phyloP scores from a whole-genome alignment of 2,329 filamentous ascomycete species.

The Fusarium sp. region DNA sequence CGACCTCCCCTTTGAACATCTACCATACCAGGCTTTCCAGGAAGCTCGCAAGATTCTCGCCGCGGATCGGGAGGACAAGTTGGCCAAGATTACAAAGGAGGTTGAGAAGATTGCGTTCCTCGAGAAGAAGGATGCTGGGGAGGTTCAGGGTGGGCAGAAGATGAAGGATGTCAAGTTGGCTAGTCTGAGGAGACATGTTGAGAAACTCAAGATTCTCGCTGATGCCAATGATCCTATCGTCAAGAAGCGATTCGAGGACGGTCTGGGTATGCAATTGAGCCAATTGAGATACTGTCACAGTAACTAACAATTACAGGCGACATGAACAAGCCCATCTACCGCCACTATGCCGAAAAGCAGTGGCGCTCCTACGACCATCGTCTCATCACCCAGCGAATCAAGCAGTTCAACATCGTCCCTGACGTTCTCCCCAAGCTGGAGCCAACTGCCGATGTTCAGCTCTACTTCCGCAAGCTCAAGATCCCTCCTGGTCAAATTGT shows the following conservation, averaged over 20 bases:
- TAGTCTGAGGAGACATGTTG: slow-evolving; percentile 74
- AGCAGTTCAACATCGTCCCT: slow-evolving; percentile 85
- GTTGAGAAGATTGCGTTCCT: slow-evolving; percentile 72
- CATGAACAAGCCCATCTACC: slow-evolving; percentile 96
- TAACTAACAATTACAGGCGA: slow-evolving; percentile 66
- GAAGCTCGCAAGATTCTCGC: slow-evolving; percentile 86
- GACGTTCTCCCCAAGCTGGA: slow-evolving; percentile 85
- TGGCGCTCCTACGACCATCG: slow-evolving; percentile 85
- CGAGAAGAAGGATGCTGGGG: slow-evolving; percentile 63
- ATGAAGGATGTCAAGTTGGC: slow-evolving; percentile 71
- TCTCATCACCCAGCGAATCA: slow-evolving; percentile 83
- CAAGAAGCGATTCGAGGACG: slow-evolving; percentile 94
- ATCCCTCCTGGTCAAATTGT: slow-evolving; percentile 81
- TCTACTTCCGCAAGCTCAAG: slow-evolving; percentile 76
- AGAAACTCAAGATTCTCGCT: slow-evolving; percentile 83
- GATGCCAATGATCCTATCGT: slow-evolving; percentile 96
- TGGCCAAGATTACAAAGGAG: slow-evolving; percentile 73
- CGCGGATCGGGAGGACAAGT: slow-evolving; percentile 81
- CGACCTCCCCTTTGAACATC: slow-evolving; percentile 85
- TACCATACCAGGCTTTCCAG: slow-evolving; percentile 98
- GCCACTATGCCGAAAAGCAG: slow-evolving; percentile 83
- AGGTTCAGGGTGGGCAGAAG: slow-evolving; percentile 67
- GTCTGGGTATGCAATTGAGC: slow-evolving; percentile 67
- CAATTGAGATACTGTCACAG: not conserved
- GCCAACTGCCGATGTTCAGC: slow-evolving; percentile 77